These are phyloP conservation scores for Phytopythium mirpurense DNA, from an alignment of 352 stramenopile genomes.

Conservation along the genomic window DNA sequence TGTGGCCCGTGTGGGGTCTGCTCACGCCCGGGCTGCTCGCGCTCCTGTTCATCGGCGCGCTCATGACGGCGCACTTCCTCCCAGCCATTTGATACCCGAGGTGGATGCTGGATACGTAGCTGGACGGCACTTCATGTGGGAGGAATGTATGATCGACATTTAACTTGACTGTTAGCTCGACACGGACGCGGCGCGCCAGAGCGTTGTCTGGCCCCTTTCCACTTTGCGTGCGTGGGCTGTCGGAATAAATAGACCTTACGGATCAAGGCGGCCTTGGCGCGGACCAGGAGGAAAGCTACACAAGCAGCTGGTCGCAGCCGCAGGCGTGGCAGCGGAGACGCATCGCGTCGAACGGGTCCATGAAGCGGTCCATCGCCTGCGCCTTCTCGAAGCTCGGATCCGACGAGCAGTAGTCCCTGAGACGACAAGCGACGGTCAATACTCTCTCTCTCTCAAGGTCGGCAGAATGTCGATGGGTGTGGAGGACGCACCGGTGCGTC, in stretches of 20 bases:
- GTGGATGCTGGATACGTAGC: neutral
- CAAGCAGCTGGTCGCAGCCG: slow-evolving; percentile 24
- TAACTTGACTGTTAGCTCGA: too few species aligned
- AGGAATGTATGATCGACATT: slow-evolving; percentile 4
- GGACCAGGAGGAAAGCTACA: neutral
- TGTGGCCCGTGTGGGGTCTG: slow-evolving; percentile 91
- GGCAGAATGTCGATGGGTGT: too few species aligned
- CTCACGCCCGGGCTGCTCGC: slow-evolving; percentile 86
- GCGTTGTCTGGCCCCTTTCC: too few species aligned
- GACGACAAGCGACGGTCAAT: neutral
- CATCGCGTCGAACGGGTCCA: slow-evolving; percentile 24
- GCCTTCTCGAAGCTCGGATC: slow-evolving; percentile 54
- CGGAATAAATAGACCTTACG: slow-evolving; percentile 27
- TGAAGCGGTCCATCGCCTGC: slow-evolving; percentile 6
- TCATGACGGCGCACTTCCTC: slow-evolving; percentile 93
- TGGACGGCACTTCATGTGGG: slow-evolving; percentile 4
- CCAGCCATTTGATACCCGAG: slow-evolving; percentile 83
- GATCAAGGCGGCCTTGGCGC: neutral
- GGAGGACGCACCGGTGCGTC: slow-evolving; percentile 36
- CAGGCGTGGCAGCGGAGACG: slow-evolving; percentile 34
- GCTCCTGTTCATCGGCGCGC: slow-evolving; percentile 86
- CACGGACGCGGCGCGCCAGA: too few species aligned
- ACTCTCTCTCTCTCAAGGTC: too few species aligned
- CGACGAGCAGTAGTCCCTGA: slow-evolving; percentile 34
- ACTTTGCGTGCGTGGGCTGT: too few species aligned